Base-by-base conservation (phyloP, 148 eudicot species). In the Silene conica region DNA sequence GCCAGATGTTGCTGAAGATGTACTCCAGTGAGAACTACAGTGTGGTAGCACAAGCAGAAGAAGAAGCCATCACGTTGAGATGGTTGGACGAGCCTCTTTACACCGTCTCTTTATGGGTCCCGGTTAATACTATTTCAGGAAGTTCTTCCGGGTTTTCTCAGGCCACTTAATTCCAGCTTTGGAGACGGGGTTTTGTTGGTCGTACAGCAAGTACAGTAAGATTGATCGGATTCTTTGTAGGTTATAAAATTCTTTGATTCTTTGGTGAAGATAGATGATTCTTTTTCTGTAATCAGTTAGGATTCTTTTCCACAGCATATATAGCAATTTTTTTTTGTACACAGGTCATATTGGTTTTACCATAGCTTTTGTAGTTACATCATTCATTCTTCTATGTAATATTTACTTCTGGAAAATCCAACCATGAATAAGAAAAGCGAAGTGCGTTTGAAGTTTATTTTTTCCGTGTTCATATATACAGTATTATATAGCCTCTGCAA, bases 41-140 rank as follows among this genome's bases (percentile, higher is more conserved):
- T 15, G 86, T 87, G 57, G 88, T 81, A 46, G 86, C 67, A 84
- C 82, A 77, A 74, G 84, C 70, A 13, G 78, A 76, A 16, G 85
- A 70, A 3, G 85, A 70, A 4, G 82, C 56, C 12, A 83, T 92
- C 70, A 90, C 92, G 16, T 78, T 95, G 72, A 86, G 77, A 41
- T 95, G 98, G 98, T 63, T 83, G 64, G 97, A 87, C 86, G 96
- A 92, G 80, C 88, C 93, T 54, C 88, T 95, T 23, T 92, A 87
- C 76, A 88, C 93, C 0, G 88, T 95, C 54, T 92, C 98, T 38
- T 87, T 83, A 8, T 95, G 98, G 98, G 69, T 69, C n/a, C 83
- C 85, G 11, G 72, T 58, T 71, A 85, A 74, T 73, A 73, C 83
- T 68, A 58, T 57, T 68, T 88, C 83, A 12, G 88, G 84, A 69